Evolutionary conservation across 2,329 filamentous ascomycete genomes (phyloP), one percentile per base, ranked within the genome.

Genomic region (Colletotrichum shisoi): DNA sequence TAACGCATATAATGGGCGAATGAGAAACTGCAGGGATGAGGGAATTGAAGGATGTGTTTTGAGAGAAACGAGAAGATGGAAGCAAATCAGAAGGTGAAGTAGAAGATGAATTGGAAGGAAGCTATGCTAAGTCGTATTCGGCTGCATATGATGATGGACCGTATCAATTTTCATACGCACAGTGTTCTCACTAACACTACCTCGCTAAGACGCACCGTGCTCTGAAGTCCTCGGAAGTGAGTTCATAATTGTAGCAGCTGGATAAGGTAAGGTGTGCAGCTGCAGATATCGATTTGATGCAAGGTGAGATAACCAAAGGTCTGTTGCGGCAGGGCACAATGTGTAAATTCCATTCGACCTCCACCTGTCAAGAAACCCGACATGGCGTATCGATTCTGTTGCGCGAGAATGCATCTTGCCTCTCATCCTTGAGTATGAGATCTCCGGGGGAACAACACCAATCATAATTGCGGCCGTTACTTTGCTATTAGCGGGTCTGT

Each of bases 241-340:
- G 13, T 31, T 49, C 7, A 27, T 31, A 3, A 17, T 31, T 31
- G 12, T 34, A 34, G 31, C 31, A 34, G 31, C 31, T 3, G 6
- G 4, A 27, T 31, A 4, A 49, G 15, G 6, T 31, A 4, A 49
- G 15, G 6, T n/a, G 4, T 4, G 24, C 13, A 9, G 3, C 17
- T 49, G 6, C 24, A 31, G 4, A 8, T 1, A n/a, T 9, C 9
- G 6, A n/a, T n/a, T n/a, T 31, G 17, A 5, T 27, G 17, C 15
- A 1, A 9, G 5, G 5, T 24, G 17, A 2, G 13, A 7, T 4
- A 9, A 8, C 17, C 31, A 2, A 4, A 17, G n/a, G 6, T 1
- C 17, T 5, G 4, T 27, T 15, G 4, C 12, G 11, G 8, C 12
- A 24, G 9, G 8, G 1, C 4, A 15, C 2, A 13, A 12, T 4